Base-by-base conservation (phyloP, 1,139 yeast species). In the Groenewaldozyma auringiensis region DNA sequence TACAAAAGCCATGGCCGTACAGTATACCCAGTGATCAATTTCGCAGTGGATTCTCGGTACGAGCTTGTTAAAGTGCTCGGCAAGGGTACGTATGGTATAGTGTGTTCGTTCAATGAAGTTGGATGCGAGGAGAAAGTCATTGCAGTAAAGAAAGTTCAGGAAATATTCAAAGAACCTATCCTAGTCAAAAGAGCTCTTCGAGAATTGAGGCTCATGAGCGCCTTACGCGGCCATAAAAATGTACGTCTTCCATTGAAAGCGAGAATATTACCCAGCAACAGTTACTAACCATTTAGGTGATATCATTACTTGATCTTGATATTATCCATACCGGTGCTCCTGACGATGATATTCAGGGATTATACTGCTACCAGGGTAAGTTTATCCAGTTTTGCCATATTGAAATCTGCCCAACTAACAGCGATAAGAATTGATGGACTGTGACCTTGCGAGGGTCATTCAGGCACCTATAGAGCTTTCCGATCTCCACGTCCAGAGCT, bases 71-170 rank as follows among this genome's bases (percentile, higher is more conserved):
- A 70, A 40, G 69, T 81, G 0, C 69, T 88, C 40, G 96, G 96
- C 0, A 79, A 79, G 56, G 97, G 97, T 1, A 83, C 95, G 0
- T 88, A 87, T 61, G 96, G 97, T 1, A 79, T 82, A 0, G 97
- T 88, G 6, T 84, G 94, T 56, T 76, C 84, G 2, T 94, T 92
- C 0, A 52, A 49, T 16, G 42, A 54, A 31, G 47, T 57, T 3
- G 44, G 41, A 2, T 16, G 21, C 8, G 38, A 35, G 16, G 38
- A 35, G 22, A 35, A 35, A n/a, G 50, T 51, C 9, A 58, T 79
- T 59, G 96, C 96, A 6, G 82, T 88, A 45, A 89, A 89, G 61
- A 84, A 68, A 47, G 89, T 92, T 54, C 86, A 95, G 46, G 86
- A 86, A 65, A 83, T 92, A 47, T 88, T 92, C 66, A 78, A 83